A percentile compares a stretch with the other conserved stretches of the same genome.
Evolutionary conservation across 2,329 filamentous ascomycete genomes (phyloP).

Genomic region (Chaetomium sp.): DNA sequence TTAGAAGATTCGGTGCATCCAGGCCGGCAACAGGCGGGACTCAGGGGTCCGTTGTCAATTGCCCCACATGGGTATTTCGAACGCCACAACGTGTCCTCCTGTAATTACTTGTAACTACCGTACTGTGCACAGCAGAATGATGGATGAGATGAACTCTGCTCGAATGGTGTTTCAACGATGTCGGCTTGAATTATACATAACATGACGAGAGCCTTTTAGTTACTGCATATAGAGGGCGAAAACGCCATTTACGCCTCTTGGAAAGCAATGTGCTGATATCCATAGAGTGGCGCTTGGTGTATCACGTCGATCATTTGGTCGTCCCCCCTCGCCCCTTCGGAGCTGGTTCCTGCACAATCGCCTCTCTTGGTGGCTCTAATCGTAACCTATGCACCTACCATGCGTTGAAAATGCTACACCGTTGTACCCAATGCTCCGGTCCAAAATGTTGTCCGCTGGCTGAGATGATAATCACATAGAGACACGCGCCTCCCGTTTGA

Average conservation of each 20-base stretch:
- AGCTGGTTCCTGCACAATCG: background rate
- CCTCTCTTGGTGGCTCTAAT: background rate
- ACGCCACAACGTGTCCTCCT: constrained; percentile 25
- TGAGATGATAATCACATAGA: constrained; percentile 8
- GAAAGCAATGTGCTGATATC: background rate
- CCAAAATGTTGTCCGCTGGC: constrained; percentile 12
- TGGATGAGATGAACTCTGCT: background rate
- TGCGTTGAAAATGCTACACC: constrained; percentile 9
- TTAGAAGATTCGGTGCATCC: background rate
- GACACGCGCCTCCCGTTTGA: background rate
- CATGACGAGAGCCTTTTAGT: background rate
- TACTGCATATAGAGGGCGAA: background rate
- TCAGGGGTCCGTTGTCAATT: constrained; percentile 20
- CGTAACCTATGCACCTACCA: background rate
- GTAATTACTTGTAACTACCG: background rate
- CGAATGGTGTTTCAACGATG: background rate
- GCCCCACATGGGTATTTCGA: constrained; percentile 12
- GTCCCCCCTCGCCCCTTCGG: background rate
- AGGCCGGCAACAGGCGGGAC: constrained; percentile 6
- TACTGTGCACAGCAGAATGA: background rate
- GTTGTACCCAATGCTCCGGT: constrained; percentile 1
- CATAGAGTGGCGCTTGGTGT: background rate
- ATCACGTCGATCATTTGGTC: background rate
- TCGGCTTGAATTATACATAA: background rate
- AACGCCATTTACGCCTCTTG: background rate